Evolutionary conservation across 306 rosid genomes (phyloP).

Genomic region (Carpinus fangiana): DNA sequence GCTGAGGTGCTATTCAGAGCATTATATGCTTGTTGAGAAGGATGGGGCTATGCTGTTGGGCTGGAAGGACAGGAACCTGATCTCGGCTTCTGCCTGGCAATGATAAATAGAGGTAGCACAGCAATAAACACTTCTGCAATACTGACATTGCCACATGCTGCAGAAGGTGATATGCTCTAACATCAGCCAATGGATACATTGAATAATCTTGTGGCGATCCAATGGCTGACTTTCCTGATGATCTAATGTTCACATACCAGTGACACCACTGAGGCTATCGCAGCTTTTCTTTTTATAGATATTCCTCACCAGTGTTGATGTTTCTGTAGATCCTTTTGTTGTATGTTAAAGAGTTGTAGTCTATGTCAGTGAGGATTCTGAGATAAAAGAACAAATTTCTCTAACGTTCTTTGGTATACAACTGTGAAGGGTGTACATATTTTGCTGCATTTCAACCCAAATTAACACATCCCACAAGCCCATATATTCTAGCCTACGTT

Average conservation of each 20-base stretch:
- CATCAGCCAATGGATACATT: neutral
- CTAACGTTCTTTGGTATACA: too few species aligned
- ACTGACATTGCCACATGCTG: neutral
- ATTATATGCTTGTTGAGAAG: constrained; percentile 71
- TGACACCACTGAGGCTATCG: neutral
- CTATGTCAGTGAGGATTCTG: too few species aligned
- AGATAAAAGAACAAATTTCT: too few species aligned
- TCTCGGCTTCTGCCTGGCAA: constrained; percentile 93
- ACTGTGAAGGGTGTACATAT: too few species aligned
- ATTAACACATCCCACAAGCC: too few species aligned
- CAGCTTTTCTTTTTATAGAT: neutral
- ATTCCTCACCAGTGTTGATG: neutral
- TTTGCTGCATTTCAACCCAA: too few species aligned
- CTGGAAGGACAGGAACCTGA: constrained; percentile 82
- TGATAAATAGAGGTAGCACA: constrained; percentile 36
- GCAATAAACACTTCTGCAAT: constrained; percentile 3
- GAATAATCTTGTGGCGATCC: neutral
- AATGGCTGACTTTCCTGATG: neutral
- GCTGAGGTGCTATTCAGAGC: constrained; percentile 73
- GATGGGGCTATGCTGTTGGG: constrained; percentile 94
- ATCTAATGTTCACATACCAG: neutral
- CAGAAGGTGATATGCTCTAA: neutral
- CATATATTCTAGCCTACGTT: too few species aligned
- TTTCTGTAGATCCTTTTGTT: neutral
- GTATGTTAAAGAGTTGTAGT: neutral